Conservation (phyloP, 441 rosid species). For the Erodium trifolium region DNA sequence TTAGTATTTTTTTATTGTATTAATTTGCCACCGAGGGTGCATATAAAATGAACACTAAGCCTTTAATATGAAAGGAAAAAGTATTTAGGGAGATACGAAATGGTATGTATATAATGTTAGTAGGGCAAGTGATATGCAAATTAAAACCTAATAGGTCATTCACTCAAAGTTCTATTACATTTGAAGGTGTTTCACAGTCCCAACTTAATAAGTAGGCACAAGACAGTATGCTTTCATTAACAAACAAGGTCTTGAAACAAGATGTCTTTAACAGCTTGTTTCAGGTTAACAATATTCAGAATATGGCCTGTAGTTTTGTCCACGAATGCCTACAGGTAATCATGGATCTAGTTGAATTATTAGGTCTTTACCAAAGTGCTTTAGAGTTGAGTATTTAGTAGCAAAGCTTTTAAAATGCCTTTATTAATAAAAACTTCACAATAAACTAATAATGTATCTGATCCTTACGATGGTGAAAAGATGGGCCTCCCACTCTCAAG, state of each 20-base stretch:
- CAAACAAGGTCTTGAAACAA: neutral
- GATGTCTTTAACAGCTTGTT: neutral
- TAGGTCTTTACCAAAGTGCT: neutral
- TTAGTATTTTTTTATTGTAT: neutral
- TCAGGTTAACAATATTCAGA: neutral
- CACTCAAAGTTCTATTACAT: neutral
- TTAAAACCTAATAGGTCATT: neutral
- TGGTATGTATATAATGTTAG: neutral
- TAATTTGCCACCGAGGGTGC: neutral
- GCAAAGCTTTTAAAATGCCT: neutral
- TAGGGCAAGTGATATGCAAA: neutral
- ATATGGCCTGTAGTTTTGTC: neutral
- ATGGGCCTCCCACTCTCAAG: slow-evolving; percentile 67
- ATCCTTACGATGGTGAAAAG: slow-evolving; percentile 60
- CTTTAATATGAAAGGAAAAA: no score
- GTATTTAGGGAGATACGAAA: neutral
- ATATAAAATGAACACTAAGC: neutral
- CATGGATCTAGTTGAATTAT: neutral
- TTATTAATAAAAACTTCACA: neutral
- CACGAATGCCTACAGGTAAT: no score
- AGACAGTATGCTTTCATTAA: neutral
- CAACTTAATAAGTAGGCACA: neutral
- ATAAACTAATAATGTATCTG: neutral
- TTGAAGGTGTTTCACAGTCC: neutral
- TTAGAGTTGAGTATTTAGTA: neutral